Base-by-base conservation (phyloP, 805 yeast genomes). In the Cyberlindnera euphorbiiphila region DNA sequence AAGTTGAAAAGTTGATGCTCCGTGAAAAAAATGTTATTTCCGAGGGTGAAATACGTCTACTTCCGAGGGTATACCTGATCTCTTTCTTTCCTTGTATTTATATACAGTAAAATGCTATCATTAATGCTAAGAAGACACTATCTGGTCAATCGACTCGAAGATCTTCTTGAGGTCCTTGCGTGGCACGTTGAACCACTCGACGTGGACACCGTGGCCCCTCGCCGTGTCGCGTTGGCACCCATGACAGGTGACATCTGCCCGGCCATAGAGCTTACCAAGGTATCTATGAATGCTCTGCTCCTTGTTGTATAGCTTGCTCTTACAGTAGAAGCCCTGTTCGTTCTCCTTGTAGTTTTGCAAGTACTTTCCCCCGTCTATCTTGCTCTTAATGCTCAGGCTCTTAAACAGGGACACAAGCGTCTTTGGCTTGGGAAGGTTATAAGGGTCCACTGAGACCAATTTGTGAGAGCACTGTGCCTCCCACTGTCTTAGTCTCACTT, bases 151-250 rank as follows among this genome's bases (percentile, higher is more conserved):
- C 1, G 41, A 24, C 7, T 21, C 5, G 18, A 51, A 51, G 0
- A 52, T 41, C 3, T 24, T 29, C 1, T 4, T 4, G 2, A 53
- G 22, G 4, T 45, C 43, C 3, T 29, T 32, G 27, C 58, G 37
- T 7, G 49, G 46, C 1, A 55, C 37, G 23, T 47, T 33, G 29
- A 55, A 55, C 59, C 59, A 55, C 25, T 55, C 59, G 11, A 42
- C 31, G 29, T 55, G 59, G 3, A 47, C 34, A 2, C 56, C 52
- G 20, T 37, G 37, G 8, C 37, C 39, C 9, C 29, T 14, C 3
- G 27, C 32, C 16, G 35, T 31, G 3, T 26, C 43, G 4, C 25
- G 25, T 24, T 34, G 37, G 29, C 60, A 55, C 0, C 55, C 57
- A 29, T 40, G 41, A 31, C 60, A 55, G 4, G 27, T 20, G 15